Evolutionary conservation across 345 rosid genomes (phyloP).

Genomic region (Laguncularia racemosa): DNA sequence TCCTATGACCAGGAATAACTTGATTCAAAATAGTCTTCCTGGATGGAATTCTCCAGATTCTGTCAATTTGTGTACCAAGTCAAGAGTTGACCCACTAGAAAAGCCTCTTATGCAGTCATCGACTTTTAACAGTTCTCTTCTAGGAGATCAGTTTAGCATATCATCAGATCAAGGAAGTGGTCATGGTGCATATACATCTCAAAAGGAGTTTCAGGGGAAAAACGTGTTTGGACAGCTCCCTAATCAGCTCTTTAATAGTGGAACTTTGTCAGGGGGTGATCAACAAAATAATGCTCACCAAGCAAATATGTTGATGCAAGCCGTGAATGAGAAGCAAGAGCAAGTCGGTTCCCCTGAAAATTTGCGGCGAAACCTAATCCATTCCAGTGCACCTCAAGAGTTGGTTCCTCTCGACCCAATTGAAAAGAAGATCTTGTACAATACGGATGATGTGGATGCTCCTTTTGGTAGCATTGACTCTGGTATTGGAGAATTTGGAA

Average conservation of each 20-base stretch:
- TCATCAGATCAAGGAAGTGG: conserved; percentile 19
- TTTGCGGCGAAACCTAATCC: conserved; percentile 30
- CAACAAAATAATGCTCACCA: conserved; percentile 24
- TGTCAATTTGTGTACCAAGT: conserved; percentile 13
- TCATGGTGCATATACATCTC: conserved; percentile 28
- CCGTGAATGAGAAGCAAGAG: conserved; percentile 32
- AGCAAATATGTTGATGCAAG: conserved; percentile 21
- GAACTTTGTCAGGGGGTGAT: conserved; percentile 22
- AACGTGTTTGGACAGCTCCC: conserved; percentile 26
- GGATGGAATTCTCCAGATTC: conserved; percentile 20
- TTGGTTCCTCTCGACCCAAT: conserved; percentile 67
- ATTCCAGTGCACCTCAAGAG: conserved; percentile 25
- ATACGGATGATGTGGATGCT: conserved; percentile 64
- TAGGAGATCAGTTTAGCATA: conserved; percentile 24
- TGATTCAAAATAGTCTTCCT: conserved; percentile 28
- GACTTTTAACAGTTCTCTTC: conserved; percentile 21
- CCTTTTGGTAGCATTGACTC: conserved; percentile 26
- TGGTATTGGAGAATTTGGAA: conserved; percentile 40
- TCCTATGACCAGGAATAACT: conserved; percentile 34
- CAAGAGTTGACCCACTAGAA: conserved; percentile 13
- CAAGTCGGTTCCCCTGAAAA: conserved; percentile 27
- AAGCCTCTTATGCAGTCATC: conserved; percentile 24
- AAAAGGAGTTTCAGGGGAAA: conserved; percentile 35
- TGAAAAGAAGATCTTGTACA: conserved; percentile 71
- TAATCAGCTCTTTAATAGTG: conserved; percentile 26